Evolutionary conservation across 2,329 filamentous ascomycete genomes (phyloP).

Genomic region (Aspergillus pseudonomiae): DNA sequence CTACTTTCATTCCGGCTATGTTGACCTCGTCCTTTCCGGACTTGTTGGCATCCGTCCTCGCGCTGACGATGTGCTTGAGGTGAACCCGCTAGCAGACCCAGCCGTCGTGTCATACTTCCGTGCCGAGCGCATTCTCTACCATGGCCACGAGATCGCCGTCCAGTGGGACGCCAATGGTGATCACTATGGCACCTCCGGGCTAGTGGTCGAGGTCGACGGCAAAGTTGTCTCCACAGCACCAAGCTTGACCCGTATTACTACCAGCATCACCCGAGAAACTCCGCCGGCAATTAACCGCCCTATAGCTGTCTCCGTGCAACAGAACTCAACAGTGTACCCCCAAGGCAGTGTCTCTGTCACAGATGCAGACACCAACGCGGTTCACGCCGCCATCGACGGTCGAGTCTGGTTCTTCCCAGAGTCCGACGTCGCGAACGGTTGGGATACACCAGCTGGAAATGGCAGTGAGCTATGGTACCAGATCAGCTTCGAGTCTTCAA

Average conservation of each 20-base stretch:
- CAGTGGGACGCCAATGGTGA: slow-evolving; percentile 41
- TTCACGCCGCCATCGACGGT: slow-evolving; percentile 24
- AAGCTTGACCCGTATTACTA: slow-evolving; percentile 14
- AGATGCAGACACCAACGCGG: slow-evolving; percentile 2
- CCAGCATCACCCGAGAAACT: slow-evolving; percentile 2
- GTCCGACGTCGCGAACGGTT: slow-evolving; percentile 22
- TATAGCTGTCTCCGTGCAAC: slow-evolving; percentile 20
- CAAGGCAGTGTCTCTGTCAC: slow-evolving; percentile 21
- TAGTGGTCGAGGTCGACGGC: slow-evolving; percentile 21
- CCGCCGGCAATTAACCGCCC: slow-evolving; percentile 17
- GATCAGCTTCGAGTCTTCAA: slow-evolving; percentile 15
- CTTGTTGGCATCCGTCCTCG: slow-evolving; percentile 47
- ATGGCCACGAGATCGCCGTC: slow-evolving; percentile 45
- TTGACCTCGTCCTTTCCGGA: slow-evolving; percentile 46
- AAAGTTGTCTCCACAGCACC: slow-evolving; percentile 14
- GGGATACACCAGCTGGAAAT: slow-evolving; percentile 23
- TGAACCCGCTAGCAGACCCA: slow-evolving; percentile 43
- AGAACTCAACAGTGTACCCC: slow-evolving; percentile 14
- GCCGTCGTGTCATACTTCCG: slow-evolving; percentile 44
- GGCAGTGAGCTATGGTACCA: slow-evolving; percentile 25
- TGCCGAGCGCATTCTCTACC: slow-evolving; percentile 45
- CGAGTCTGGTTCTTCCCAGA: slow-evolving; percentile 24
- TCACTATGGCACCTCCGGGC: slow-evolving; percentile 15
- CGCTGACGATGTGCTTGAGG: slow-evolving; percentile 42
- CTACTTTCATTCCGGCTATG: slow-evolving; percentile 52